These are phyloP conservation scores for Eucalyptus coolabah DNA, from an alignment of 345 rosid species.

Conservation along the genomic window DNA sequence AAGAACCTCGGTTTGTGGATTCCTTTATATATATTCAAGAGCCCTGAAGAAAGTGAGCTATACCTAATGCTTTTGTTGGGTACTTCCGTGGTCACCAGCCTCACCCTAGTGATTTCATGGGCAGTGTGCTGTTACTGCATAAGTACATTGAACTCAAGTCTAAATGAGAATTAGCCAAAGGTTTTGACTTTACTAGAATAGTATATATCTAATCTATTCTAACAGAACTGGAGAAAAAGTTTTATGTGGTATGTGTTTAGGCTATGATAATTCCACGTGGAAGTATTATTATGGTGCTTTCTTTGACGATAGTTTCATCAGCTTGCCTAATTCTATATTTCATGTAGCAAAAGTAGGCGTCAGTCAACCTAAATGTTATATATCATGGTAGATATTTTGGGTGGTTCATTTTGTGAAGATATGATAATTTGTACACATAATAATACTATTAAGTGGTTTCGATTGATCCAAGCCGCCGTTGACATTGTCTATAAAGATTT, in stretches of 20 bases:
- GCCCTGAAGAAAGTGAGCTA: not conserved
- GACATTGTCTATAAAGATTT: slow-evolving; percentile 40
- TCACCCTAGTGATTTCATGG: not conserved
- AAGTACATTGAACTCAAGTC: not conserved
- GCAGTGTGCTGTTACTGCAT: not conserved
- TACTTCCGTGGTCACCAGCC: not conserved
- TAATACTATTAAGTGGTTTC: not conserved
- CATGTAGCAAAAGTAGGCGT: not conserved
- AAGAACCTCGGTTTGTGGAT: not conserved
- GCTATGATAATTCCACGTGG: not conserved
- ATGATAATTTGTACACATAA: not conserved
- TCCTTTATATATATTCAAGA: not conserved
- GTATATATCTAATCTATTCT: not conserved
- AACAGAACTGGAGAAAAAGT: not conserved
- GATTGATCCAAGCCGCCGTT: not conserved
- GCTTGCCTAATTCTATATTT: not conserved
- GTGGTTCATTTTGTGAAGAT: not conserved
- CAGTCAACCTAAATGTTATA: not conserved
- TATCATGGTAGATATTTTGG: not conserved
- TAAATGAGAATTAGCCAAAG: not conserved
- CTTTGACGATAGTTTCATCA: not conserved
- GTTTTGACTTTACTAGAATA: not conserved
- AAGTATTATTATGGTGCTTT: not conserved
- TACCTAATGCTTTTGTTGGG: not conserved
- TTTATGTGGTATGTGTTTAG: not conserved